Base-by-base conservation (phyloP, 768 basidiomycete genomes). In the Rhodotorula graminis region DNA sequence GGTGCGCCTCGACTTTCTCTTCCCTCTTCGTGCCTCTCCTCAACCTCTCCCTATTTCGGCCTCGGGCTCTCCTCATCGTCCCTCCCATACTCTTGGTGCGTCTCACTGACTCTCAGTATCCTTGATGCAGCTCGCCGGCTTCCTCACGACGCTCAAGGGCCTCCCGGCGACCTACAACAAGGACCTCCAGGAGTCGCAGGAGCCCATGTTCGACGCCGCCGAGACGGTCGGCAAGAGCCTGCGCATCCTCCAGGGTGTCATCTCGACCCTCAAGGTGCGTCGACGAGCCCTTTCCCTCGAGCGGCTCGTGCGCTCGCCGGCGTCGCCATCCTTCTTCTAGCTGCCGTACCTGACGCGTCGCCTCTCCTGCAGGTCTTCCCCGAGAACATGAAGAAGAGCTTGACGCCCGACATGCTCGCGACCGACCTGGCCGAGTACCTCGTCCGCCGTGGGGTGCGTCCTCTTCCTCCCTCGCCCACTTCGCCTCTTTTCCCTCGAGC, bases 351-450 rank as follows among this genome's bases (percentile, higher is more conserved):
- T 55, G 9, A 29, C n/a, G 29, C 53, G 19, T 21, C 37, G 9
- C 15, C 44, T 46, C 12, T 46, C 3, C 44, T 21, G 33, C 76
- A 96, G 93, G 89, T 96, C 58, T 88, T 96, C 80, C 87, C 86
- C 2, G 87, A 92, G 49, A 94, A 88, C 84, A 99, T 99, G 96
- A 85, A 84, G 50, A 84, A 86, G 70, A 92, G 93, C 1, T 82
- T 98, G 78, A 97, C 95, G 16, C 93, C 92, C 90, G 96, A 99
- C 81, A 91, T 98, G 71, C 88, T 99, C 61, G 96, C 96, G 10
- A 99, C 96, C n/a, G 96, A 99, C 79, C 83, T 99, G 40, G 96
- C 96, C 16, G 95, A 99, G 80, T 98, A 99, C 81, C 90, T 99
- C 53, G 96, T 99, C 73, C 90, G 94, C 77, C 97, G 96, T 85